Evolutionary conservation across 257 asterid genomes (phyloP).

Genomic region (Coffea canephora): DNA sequence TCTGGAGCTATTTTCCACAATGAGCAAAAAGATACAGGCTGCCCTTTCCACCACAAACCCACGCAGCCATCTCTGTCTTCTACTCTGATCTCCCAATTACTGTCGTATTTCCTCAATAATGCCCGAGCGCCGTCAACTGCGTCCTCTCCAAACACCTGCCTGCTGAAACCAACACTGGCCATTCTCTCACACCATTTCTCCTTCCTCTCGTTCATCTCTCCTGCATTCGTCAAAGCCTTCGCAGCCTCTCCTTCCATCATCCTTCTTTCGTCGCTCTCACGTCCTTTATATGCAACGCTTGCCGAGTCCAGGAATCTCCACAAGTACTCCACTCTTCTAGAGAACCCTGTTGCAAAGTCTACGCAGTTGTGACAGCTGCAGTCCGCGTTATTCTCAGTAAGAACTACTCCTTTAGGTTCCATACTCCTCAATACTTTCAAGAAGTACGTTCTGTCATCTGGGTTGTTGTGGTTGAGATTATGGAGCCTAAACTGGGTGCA

Average conservation of each 20-base stretch:
- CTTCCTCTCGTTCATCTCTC: slow-evolving; percentile 71
- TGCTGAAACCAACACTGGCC: slow-evolving; percentile 56
- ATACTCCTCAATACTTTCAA: slow-evolving; percentile 44
- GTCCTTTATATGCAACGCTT: slow-evolving; percentile 70
- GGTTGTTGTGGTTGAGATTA: slow-evolving; percentile 49
- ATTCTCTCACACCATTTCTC: slow-evolving; percentile 83
- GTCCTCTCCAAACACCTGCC: slow-evolving; percentile 58
- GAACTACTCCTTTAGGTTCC: slow-evolving; percentile 61
- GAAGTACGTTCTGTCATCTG: slow-evolving; percentile 61
- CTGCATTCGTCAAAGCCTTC: slow-evolving; percentile 45
- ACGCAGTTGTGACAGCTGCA: slow-evolving; percentile 71
- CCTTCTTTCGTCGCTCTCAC: slow-evolving; percentile 74
- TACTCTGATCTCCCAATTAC: slow-evolving; percentile 67
- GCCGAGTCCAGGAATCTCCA: slow-evolving; percentile 79
- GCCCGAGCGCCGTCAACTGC: slow-evolving; percentile 72
- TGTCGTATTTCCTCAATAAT: slow-evolving; percentile 71
- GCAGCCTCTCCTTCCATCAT: slow-evolving; percentile 94
- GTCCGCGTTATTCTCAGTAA: slow-evolving; percentile 66
- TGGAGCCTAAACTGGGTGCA: slow-evolving; percentile 78
- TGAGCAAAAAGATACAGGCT: slow-evolving; percentile 70
- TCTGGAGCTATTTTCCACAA: slow-evolving; percentile 55
- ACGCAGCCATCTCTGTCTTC: slow-evolving; percentile 64
- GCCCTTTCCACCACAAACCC: slow-evolving; percentile 78
- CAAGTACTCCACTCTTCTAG: slow-evolving; percentile 60
- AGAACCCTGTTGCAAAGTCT: slow-evolving; percentile 61